Evolutionary conservation across 441 rosid species (phyloP).

Genomic region (Eruca vesicaria): DNA sequence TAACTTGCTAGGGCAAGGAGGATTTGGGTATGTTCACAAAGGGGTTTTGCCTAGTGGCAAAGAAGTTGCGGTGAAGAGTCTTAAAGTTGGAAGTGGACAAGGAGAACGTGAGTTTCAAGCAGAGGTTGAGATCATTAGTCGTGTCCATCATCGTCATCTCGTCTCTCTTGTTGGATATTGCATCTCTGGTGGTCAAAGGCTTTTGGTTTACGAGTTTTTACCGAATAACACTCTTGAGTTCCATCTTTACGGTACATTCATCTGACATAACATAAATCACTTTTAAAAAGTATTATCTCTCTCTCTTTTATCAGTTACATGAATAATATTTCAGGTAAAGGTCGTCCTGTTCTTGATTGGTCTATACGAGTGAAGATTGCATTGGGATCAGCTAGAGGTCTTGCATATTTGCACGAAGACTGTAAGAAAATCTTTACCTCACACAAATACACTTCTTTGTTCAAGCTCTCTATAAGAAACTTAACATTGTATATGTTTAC

Average conservation of each 20-base stretch:
- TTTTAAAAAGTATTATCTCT: neutral
- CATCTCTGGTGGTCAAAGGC: constrained; percentile 51
- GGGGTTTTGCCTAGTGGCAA: constrained; percentile 73
- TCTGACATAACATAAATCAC: neutral
- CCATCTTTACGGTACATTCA: constrained; percentile 69
- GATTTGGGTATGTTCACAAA: constrained; percentile 85
- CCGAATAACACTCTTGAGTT: constrained; percentile 78
- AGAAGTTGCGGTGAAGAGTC: constrained; percentile 82
- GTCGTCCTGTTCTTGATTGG: constrained; percentile 61
- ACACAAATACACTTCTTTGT: neutral
- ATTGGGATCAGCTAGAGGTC: constrained; percentile 81
- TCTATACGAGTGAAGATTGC: constrained; percentile 67
- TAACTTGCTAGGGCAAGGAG: constrained; percentile 82
- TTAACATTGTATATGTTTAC: neutral
- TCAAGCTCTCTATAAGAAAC: neutral
- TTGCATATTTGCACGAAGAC: constrained; percentile 91
- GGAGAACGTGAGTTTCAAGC: constrained; percentile 75
- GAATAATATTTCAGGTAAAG: constrained; percentile 46
- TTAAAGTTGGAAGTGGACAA: constrained; percentile 78
- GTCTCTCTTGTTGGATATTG: constrained; percentile 88
- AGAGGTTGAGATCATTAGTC: constrained; percentile 86
- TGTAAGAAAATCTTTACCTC: constrained; percentile 44
- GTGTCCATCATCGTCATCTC: constrained; percentile 89
- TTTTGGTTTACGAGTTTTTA: constrained; percentile 76
- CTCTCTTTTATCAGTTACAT: neutral